Evolutionary conservation across 106 monocot species (phyloP), one percentile per base, ranked within the genome.

Genomic region (Dioscorea zingiberensis): DNA sequence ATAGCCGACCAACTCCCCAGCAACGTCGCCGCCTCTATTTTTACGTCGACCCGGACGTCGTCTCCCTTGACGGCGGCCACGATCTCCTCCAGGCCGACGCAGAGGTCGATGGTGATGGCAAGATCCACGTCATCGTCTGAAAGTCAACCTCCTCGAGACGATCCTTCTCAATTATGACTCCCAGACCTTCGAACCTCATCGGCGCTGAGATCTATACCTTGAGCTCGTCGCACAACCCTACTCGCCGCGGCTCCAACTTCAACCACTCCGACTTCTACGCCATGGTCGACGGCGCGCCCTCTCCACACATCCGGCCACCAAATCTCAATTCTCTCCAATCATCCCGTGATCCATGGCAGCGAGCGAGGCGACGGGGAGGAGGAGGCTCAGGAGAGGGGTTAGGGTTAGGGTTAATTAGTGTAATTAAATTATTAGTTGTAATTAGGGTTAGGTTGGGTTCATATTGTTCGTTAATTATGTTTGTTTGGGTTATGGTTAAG

Each of bases 121-220:
- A n/a, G n/a, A n/a, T n/a, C n/a, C n/a, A n/a, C n/a, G n/a, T n/a
- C 47, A 82, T 79, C 5, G 72, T 86, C 3, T 48, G 86, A 21
- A 75, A 78, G 19, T 86, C 86, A n/a, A 82, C 74, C 16, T 71
- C 75, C 26, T 86, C 86, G 26, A 38, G 86, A 29, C 62, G 75
- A 23, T 82, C 86, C 2, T 48, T 78, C 9, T 68, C 75, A 19
- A 45, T 81, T 64, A 57, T 65, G 63, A 85, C 85, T 3, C 85
- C 85, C 19, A 70, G 81, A 19, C 85, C 85, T 5, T 85, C 85
- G 6, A 85, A 86, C 55, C n/a, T n/a, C n/a, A n/a, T n/a, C n/a
- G n/a, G n/a, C n/a, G n/a, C n/a, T n/a, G n/a, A n/a, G n/a, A n/a
- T n/a, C n/a, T n/a, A n/a, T n/a, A n/a, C n/a, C n/a, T n/a, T n/a